Evolutionary conservation across 2,329 filamentous ascomycete species (phyloP).

Genomic region (Orbilia ellipsospora): DNA sequence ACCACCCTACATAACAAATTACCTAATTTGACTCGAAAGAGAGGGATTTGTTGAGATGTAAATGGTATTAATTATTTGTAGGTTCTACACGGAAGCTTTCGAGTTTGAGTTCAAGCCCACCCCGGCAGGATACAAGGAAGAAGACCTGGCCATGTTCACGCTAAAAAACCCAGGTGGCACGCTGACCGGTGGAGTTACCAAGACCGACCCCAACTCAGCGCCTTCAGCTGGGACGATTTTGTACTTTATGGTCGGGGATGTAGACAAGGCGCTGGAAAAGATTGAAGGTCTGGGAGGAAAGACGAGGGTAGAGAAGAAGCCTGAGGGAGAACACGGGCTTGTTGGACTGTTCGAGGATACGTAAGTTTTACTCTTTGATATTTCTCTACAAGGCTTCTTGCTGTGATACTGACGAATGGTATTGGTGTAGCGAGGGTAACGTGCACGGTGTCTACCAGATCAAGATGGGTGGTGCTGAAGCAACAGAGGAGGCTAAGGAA

Average conservation of each 20-base stretch:
- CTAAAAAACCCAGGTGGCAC: constrained; percentile 24
- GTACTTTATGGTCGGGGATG: constrained; percentile 51
- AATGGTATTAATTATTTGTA: neutral
- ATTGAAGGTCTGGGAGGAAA: constrained; percentile 35
- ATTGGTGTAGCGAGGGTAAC: constrained; percentile 38
- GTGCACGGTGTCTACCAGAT: constrained; percentile 52
- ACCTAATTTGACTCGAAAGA: neutral
- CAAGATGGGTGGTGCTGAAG: constrained; percentile 6
- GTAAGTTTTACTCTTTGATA: constrained; percentile 18
- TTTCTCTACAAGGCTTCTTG: neutral
- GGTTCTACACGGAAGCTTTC: constrained; percentile 42
- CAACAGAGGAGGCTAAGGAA: constrained; percentile 28
- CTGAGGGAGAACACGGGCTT: constrained; percentile 46
- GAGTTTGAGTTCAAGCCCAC: constrained; percentile 41
- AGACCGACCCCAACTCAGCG: constrained; percentile 32
- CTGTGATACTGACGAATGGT: neutral
- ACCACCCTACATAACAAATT: neutral
- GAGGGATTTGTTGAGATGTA: neutral
- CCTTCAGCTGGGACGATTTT: constrained; percentile 36
- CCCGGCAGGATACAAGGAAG: constrained; percentile 42
- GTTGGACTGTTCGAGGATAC: constrained; percentile 51
- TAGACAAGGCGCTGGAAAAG: constrained; percentile 45
- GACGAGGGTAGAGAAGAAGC: constrained; percentile 42
- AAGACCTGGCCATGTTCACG: constrained; percentile 44
- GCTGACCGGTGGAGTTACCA: constrained; percentile 40